Evolutionary conservation across 345 rosid genomes (phyloP), one percentile per base, ranked within the genome.

Genomic region (Eutrema heterophyllum): DNA sequence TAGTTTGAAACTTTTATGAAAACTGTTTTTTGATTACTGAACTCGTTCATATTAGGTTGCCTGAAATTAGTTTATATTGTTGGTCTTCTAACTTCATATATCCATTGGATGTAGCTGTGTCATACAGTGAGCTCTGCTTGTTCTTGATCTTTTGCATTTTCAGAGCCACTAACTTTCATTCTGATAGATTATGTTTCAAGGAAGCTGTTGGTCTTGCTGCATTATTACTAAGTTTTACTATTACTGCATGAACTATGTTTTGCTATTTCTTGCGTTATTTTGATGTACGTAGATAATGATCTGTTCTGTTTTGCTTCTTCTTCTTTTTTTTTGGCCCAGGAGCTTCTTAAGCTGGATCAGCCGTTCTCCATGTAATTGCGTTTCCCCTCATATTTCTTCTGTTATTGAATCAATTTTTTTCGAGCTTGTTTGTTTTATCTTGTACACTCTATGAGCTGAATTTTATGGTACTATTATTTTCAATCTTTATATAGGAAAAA

Each of bases 351-450:
- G 54, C 75, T 70, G 81, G 77, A 84, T 57, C 68, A 68, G 48
- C 59, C 70, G 46, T 27, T 60, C 66, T 26, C 64, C 50, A 70
- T 68, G 92, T 91, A 89, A 73, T 82, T 64, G 60, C 40, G 49
- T 50, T 43, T 35, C 39, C 49, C 58, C 68, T 78, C 48, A 64
- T 67, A 32, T 14, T 15, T 58, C 27, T 65, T 64, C 36, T 67
- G 9, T 52, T 33, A 54, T 48, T 69, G 4, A 76, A 44, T 60
- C 50, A 44, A 15, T 38, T 54, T 54, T 33, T 65, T 58, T 51
- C 26, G 44, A 26, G 33, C 58, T 43, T 69, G 36, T 48, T 14
- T 51, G 14, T 68, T 76, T 63, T 36, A 35, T 69, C 59, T 44
- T 29, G 13, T 10, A 13, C 67, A 49, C 32, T 33, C 58, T 54